Conservation (phyloP, 305 asterid species). For the Solanum hybrid region DNA sequence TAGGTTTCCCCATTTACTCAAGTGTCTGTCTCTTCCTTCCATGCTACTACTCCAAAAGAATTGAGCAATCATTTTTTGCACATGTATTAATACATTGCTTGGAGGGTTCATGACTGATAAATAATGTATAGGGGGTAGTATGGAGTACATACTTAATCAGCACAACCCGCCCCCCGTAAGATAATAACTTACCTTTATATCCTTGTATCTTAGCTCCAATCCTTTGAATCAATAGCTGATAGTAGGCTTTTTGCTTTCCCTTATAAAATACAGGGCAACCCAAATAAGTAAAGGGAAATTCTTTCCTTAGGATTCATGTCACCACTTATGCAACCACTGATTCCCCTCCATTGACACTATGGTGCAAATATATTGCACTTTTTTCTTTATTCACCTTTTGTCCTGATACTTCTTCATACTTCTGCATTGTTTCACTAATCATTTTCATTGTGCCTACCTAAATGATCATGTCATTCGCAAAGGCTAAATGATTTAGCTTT, state of each 20-base stretch:
- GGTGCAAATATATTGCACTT: neutral
- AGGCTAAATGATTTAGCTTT: neutral
- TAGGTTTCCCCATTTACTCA: no score
- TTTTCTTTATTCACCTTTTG: neutral
- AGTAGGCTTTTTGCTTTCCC: neutral
- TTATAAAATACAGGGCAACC: neutral
- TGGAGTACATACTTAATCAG: no score
- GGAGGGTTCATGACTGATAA: no score
- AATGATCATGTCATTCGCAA: neutral
- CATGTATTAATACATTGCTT: no score
- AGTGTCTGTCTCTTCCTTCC: no score
- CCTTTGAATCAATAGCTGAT: neutral
- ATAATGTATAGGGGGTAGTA: no score
- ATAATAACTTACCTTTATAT: no score
- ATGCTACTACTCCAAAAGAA: no score
- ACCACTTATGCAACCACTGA: neutral
- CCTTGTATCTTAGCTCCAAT: no score
- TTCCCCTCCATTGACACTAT: neutral
- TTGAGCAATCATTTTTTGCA: no score
- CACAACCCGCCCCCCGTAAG: no score
- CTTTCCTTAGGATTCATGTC: neutral
- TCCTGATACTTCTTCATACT: neutral
- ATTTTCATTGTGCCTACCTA: neutral
- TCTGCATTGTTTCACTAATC: neutral
- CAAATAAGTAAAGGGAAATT: neutral